Percentiles rank a stretch among this genome's conserved stretches.
Evolutionary conservation across 2,329 filamentous ascomycete genomes (phyloP).

Genomic region (Alternaria longipes): DNA sequence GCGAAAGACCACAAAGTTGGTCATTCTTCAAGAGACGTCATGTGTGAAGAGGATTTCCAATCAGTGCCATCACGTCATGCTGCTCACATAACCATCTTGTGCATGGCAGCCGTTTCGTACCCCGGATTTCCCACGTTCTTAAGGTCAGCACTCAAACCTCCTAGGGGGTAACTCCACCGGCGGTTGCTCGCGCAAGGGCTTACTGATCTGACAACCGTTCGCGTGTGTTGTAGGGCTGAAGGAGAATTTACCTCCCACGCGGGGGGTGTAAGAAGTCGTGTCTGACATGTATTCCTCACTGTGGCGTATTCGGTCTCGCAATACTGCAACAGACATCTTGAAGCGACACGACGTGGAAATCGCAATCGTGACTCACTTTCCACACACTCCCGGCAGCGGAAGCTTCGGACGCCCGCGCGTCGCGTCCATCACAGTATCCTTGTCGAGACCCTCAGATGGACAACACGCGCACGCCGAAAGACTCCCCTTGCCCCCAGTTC

Average conservation of each 20-base stretch:
- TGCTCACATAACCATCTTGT: conserved; percentile 1
- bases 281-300: conserved; percentile 3
- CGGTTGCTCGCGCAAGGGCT: conserved; percentile 41
- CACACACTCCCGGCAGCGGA: not conserved
- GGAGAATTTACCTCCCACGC: conserved; percentile 21
- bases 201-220: conserved; percentile 31
- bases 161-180: conserved; percentile 24
- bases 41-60: not conserved
- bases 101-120: conserved; percentile 11
- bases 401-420: not conserved
- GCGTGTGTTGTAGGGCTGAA: conserved; percentile 31
- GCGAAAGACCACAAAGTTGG: not conserved
- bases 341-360: not conserved
- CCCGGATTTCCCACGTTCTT: conserved; percentile 23
- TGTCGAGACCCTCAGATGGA: conserved; percentile 1
- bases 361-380: not conserved
- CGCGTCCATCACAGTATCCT: not conserved
- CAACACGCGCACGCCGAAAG: not conserved
- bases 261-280: conserved; percentile 19
- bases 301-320: not conserved
- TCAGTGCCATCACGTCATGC: conserved; percentile 1
- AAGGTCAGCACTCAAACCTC: conserved; percentile 38
- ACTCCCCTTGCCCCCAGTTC: conserved; percentile 1
- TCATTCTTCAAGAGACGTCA: not conserved
- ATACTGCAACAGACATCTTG: not conserved